A percentile compares a stretch with the other conserved stretches of the same genome.
Evolutionary conservation across 805 yeast genomes (phyloP).

Genomic region (Sungouiozyma ichnusensis): DNA sequence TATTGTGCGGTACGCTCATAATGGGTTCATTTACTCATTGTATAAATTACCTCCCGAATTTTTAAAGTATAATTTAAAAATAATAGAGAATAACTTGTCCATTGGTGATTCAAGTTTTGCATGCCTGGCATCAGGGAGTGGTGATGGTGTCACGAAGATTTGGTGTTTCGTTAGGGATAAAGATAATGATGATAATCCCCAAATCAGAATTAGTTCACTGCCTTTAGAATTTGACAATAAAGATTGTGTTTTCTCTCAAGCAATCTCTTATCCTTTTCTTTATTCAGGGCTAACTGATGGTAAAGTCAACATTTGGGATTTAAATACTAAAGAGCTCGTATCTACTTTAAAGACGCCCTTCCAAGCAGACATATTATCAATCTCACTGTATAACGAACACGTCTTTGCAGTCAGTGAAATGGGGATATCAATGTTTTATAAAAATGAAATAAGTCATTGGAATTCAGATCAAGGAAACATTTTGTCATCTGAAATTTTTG

Average conservation of each 20-base stretch:
- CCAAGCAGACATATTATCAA: constrained; percentile 45
- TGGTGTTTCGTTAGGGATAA: constrained; percentile 44
- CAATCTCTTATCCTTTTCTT: constrained; percentile 52
- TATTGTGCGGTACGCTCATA: constrained; percentile 73
- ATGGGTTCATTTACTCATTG: constrained; percentile 78
- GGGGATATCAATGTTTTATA: constrained; percentile 37
- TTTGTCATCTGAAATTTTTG: constrained; percentile 44
- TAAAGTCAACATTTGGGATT: constrained; percentile 72
- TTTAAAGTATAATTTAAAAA: not conserved
- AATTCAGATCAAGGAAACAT: constrained; percentile 45
- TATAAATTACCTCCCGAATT: constrained; percentile 13
- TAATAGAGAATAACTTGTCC: not conserved
- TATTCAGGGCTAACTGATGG: constrained; percentile 80
- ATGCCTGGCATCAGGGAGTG: constrained; percentile 63
- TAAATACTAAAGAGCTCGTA: constrained; percentile 65
- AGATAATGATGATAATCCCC: constrained; percentile 6
- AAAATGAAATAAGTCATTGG: constrained; percentile 38
- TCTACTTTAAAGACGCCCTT: constrained; percentile 32
- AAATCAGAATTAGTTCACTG: constrained; percentile 8
- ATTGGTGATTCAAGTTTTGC: constrained; percentile 15
- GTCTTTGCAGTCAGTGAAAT: constrained; percentile 30
- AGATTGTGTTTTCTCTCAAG: constrained; percentile 63
- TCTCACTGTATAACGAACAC: constrained; percentile 23
- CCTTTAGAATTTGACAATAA: constrained; percentile 38
- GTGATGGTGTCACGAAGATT: constrained; percentile 78